phyloP scores from a whole-genome alignment of 2,329 filamentous ascomycete genomes.

The Graphium sp. region DNA sequence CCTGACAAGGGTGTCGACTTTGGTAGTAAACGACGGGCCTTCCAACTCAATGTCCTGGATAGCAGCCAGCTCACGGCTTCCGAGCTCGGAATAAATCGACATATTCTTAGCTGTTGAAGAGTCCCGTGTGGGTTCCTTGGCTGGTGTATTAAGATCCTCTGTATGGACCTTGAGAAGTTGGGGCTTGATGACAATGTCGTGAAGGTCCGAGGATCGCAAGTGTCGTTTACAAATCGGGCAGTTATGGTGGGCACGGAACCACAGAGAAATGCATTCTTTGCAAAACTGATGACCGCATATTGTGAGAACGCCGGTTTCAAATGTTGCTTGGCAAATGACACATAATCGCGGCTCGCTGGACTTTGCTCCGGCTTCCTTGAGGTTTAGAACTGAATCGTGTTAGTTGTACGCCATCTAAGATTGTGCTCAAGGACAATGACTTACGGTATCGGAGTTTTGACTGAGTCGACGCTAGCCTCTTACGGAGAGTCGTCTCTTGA shows the following conservation, averaged over 20 bases:
- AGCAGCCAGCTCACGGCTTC: conserved; percentile 50
- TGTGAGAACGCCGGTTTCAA: conserved; percentile 67
- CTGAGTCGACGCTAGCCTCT: conserved; percentile 43
- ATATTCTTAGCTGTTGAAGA: too few relatives aligned
- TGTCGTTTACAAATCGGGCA: conserved; percentile 74
- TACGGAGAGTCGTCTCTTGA: conserved; percentile 23
- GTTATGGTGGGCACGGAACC: conserved; percentile 58
- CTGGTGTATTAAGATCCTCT: conserved; percentile 7
- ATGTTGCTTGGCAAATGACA: conserved; percentile 67
- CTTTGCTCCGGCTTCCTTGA: conserved; percentile 36
- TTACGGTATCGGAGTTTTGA: conserved; percentile 60
- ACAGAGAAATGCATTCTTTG: conserved; percentile 67
- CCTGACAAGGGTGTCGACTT: conserved; percentile 67
- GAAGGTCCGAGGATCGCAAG: conserved; percentile 51
- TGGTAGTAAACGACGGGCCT: conserved; percentile 65
- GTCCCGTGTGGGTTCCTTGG: too few relatives aligned
- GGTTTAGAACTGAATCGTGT: conserved; percentile 26
- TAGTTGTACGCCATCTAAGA: conserved; percentile 3
- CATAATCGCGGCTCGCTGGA: conserved; percentile 50
- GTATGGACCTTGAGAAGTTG: conserved; percentile 50
- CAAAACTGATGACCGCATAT: conserved; percentile 88
- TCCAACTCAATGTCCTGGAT: conserved; percentile 70
- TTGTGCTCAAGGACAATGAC: conserved; percentile 9
- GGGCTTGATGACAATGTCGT: conserved; percentile 73
- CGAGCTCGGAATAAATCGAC: conserved; percentile 70